Conservation (phyloP, 345 rosid genomes). For the Moringa oleifera region DNA sequence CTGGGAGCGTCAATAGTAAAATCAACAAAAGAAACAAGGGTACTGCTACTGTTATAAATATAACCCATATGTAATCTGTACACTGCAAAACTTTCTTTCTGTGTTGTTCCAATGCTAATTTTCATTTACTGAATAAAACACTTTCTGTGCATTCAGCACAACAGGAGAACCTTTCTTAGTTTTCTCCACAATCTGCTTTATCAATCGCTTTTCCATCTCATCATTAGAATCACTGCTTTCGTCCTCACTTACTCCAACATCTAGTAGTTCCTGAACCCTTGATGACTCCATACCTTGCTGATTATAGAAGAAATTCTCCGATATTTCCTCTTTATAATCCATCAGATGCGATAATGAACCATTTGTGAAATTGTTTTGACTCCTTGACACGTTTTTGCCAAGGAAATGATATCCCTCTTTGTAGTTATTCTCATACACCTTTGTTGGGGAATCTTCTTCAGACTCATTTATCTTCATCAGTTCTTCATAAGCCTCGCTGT, state of each 20-base stretch:
- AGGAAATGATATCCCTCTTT: slow-evolving; percentile 17
- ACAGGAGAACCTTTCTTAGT: slow-evolving; percentile 73
- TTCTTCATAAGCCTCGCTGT: slow-evolving; percentile 67
- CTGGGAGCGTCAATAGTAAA: background rate
- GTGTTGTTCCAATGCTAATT: slow-evolving; percentile 9
- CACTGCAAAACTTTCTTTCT: slow-evolving; percentile 16
- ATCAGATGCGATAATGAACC: slow-evolving; percentile 7
- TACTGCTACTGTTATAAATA: background rate
- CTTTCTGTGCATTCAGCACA: slow-evolving; percentile 62
- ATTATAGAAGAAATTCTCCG: slow-evolving; percentile 5
- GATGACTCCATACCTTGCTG: slow-evolving; percentile 5
- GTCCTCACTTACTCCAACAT: slow-evolving; percentile 35
- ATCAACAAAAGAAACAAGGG: background rate
- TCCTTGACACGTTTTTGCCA: slow-evolving; percentile 26
- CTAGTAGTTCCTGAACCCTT: slow-evolving; percentile 29
- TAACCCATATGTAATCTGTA: slow-evolving; percentile 1
- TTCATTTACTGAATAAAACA: slow-evolving; percentile 47
- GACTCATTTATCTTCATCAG: slow-evolving; percentile 52
- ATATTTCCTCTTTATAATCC: background rate
- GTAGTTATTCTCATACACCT: slow-evolving; percentile 22
- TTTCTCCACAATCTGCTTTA: slow-evolving; percentile 80
- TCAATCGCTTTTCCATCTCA: slow-evolving; percentile 64
- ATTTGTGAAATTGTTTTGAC: slow-evolving; percentile 11
- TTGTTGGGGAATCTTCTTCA: slow-evolving; percentile 46
- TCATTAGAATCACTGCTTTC: slow-evolving; percentile 46